Conservation (phyloP, 1,139 yeast species). For the Taphrina betulina region DNA sequence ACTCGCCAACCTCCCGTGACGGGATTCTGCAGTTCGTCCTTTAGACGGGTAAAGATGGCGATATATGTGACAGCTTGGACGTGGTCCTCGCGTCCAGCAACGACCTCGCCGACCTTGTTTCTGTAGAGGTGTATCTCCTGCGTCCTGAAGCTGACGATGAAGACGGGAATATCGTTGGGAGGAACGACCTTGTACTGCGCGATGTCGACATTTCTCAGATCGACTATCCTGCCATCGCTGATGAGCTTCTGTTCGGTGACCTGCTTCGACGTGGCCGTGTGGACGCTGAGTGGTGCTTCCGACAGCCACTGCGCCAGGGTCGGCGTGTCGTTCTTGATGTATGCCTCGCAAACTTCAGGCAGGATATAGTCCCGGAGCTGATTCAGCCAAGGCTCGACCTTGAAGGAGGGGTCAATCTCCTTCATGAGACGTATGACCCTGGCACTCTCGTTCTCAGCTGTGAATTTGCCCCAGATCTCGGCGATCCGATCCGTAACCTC, state of each 20-base stretch:
- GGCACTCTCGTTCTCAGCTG: conserved; percentile 95
- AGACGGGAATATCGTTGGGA: conserved; percentile 89
- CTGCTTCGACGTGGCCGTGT: conserved; percentile 91
- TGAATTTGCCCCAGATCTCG: conserved; percentile 54
- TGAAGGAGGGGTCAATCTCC: conserved; percentile 86
- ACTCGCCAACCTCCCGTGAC: conserved; percentile 98
- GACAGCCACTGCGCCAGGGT: conserved; percentile 87
- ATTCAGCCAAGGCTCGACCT: conserved; percentile 72
- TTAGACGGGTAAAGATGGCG: conserved; percentile 88
- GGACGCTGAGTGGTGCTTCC: conserved; percentile 94
- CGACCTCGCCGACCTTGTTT: conserved; percentile 89
- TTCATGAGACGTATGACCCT: conserved; percentile 82
- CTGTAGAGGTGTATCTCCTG: conserved; percentile 92
- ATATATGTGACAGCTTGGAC: conserved; percentile 92
- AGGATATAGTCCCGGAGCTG: conserved; percentile 89
- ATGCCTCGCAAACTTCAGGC: conserved; percentile 94
- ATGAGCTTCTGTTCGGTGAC: conserved; percentile 87
- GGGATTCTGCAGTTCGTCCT: conserved; percentile 84
- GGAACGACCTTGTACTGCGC: conserved; percentile 83
- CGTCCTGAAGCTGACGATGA: conserved; percentile 93
- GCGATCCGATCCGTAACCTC: conserved; percentile 77
- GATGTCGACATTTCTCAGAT: conserved; percentile 92
- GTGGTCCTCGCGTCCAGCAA: conserved; percentile 94
- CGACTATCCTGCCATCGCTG: conserved; percentile 88
- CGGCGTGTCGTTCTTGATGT: conserved; percentile 83